Conservation (phyloP, 192 early-diverging fungal genomes). For the Coemansia sp. region DNA sequence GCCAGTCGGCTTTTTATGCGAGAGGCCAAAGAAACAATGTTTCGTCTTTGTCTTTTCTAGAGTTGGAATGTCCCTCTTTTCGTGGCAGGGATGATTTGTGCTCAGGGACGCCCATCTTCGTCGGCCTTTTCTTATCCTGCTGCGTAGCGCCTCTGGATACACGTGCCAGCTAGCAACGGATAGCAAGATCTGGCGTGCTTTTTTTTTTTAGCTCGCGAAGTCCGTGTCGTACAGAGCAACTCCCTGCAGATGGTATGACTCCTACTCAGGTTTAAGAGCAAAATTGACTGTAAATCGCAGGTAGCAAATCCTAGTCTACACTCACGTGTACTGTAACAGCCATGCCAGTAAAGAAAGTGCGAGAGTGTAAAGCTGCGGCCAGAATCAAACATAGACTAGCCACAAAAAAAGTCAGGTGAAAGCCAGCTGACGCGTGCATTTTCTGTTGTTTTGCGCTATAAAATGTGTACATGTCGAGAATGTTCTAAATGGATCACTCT, state of each 20-base stretch:
- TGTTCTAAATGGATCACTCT: neutral
- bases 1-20: neutral
- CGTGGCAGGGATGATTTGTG: neutral
- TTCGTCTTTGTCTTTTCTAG: neutral
- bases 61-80: neutral
- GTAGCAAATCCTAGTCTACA: neutral
- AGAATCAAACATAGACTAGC: neutral
- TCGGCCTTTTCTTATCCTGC: neutral
- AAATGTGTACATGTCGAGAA: neutral
- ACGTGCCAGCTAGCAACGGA: neutral
- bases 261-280: neutral
- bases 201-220: neutral
- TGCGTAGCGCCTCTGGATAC: neutral
- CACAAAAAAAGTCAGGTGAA: neutral
- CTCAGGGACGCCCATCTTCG: neutral
- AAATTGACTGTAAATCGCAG: neutral
- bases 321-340: slow-evolving; percentile 1
- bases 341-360: neutral
- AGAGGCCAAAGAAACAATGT: neutral
- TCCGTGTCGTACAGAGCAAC: neutral
- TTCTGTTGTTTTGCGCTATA: neutral
- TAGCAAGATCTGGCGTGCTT: neutral
- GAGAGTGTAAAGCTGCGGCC: neutral
- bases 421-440: neutral
- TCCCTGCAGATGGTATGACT: neutral